Conservation (phyloP, 768 basidiomycete genomes). For the Panellus pusillus region DNA sequence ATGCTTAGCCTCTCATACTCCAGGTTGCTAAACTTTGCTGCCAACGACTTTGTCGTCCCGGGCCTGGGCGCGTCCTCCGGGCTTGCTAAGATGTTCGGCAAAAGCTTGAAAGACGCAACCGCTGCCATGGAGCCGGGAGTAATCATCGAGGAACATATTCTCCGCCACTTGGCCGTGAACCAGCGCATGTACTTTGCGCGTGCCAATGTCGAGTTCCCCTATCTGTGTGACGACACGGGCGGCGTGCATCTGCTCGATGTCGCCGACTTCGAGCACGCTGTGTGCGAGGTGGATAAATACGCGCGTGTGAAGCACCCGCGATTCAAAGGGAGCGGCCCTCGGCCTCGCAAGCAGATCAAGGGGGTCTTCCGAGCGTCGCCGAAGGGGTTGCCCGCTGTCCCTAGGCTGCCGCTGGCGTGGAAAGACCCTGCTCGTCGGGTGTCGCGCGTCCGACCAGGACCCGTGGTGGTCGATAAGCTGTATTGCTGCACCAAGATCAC, state of each 20-base stretch:
- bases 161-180: conserved; percentile 61
- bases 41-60: conserved; percentile 67
- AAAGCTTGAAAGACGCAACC: conserved; percentile 33
- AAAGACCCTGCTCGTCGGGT: conserved; percentile 41
- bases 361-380: conserved; percentile 37
- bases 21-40: conserved; percentile 56
- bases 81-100: conserved; percentile 66
- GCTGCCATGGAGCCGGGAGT: conserved; percentile 24
- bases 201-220: conserved; percentile 52
- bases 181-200: conserved; percentile 64
- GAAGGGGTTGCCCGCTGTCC: conserved; percentile 25
- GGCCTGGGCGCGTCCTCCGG: conserved; percentile 70
- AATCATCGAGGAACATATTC: conserved; percentile 54
- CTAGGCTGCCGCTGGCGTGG: conserved; percentile 58
- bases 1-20: conserved; percentile 61
- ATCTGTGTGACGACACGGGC: conserved; percentile 41
- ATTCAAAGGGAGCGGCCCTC: conserved; percentile 38
- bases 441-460: conserved; percentile 41
- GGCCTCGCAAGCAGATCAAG: conserved; percentile 33
- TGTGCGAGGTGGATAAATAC: conserved; percentile 83
- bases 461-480: conserved; percentile 41
- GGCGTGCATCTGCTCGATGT: conserved; percentile 53
- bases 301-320: conserved; percentile 54
- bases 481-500: conserved; percentile 41
- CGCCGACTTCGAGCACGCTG: conserved; percentile 74